A percentile compares a stretch with the other conserved stretches of the same genome.
phyloP scores from a whole-genome alignment of 495 filamentous ascomycete species.

The Mycothermus thermophilus region DNA sequence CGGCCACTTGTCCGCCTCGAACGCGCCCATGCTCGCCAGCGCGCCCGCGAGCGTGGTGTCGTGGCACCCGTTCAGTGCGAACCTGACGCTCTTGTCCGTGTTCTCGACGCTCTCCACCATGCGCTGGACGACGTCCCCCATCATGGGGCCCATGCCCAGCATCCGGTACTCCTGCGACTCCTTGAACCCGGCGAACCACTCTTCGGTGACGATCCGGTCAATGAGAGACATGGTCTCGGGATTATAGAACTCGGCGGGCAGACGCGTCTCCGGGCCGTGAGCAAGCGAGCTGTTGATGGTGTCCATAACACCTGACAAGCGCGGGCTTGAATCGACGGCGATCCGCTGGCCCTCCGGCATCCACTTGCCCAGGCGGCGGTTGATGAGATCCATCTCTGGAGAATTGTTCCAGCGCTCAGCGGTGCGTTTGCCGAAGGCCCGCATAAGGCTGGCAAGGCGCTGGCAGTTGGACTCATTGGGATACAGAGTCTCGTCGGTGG shows the following conservation, averaged over 20 bases:
- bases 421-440: slow-evolving; percentile 69
- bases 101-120: slow-evolving; percentile 68
- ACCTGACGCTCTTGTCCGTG: slow-evolving; percentile 27
- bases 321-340: slow-evolving; percentile 70
- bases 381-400: slow-evolving; percentile 76
- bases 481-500: slow-evolving; percentile 77
- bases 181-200: slow-evolving; percentile 83
- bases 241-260: slow-evolving; percentile 85
- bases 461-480: slow-evolving; percentile 81
- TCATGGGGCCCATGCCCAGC: slow-evolving; percentile 69
- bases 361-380: slow-evolving; percentile 60
- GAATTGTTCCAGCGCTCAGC: slow-evolving; percentile 71
- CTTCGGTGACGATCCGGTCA: slow-evolving; percentile 69
- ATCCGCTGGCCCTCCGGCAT: slow-evolving; percentile 62
- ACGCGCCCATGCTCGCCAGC: slow-evolving; percentile 66
- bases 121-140: slow-evolving; percentile 71
- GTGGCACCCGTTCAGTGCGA: slow-evolving; percentile 74
- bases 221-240: slow-evolving; percentile 52
- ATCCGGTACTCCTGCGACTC: slow-evolving; percentile 74
- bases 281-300: slow-evolving; percentile 80
- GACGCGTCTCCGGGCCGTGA: slow-evolving; percentile 62
- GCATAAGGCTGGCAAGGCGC: slow-evolving; percentile 64
- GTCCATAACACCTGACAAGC: slow-evolving; percentile 84
- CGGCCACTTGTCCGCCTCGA: slow-evolving; percentile 63
- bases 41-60: slow-evolving; percentile 83